Base-by-base conservation (phyloP, 2,329 filamentous ascomycete genomes). In the Botrytis fabae region DNA sequence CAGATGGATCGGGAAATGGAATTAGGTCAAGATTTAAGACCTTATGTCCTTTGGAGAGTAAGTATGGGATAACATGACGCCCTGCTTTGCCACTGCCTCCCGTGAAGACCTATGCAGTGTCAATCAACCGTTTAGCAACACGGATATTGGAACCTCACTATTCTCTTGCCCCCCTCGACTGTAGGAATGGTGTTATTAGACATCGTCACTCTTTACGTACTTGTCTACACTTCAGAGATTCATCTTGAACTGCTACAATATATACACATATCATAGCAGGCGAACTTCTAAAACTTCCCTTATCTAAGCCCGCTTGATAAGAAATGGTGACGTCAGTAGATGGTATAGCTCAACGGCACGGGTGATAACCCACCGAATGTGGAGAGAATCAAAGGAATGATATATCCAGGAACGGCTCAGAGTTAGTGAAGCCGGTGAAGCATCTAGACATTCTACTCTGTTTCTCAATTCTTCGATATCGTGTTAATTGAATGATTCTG, bases 1-100 rank as follows among this genome's bases (percentile, higher is more conserved):
- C 78, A 32, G 69, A 68, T 16, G 77, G 69, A 63, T 78, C 75
- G 46, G 78, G 77, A 20, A 82, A 78, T 7, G 80, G 81, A 2
- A 76, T 75, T 2, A 83, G 75, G 73, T 82, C 81, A 8, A 83
- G 77, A 70, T 83, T 82, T 40, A 83, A 75, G 32, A 82, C 78
- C 64, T 81, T 76, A 68, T 84, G 82, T 22, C 80, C 81, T 59
- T 78, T 69, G 32, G 74, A 73, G 4, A 82, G 73, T 2, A 83
- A 76, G 40, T 81, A 79, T 1, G 79, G 78, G 48, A 83, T 81
- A 3, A 81, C 80, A 74, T 80, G 78, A 40, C 82, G 79, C 10
- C 82, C 82, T 32, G 79, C 81, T 75, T 81, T 81, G 8, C 81
- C 82, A 60, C 78, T 81, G 22, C 81, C 81, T 1, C 81, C 81